These are phyloP conservation scores for Fusarium compactum DNA, from an alignment of 2,329 filamentous ascomycete genomes.

Conservation along the genomic window DNA sequence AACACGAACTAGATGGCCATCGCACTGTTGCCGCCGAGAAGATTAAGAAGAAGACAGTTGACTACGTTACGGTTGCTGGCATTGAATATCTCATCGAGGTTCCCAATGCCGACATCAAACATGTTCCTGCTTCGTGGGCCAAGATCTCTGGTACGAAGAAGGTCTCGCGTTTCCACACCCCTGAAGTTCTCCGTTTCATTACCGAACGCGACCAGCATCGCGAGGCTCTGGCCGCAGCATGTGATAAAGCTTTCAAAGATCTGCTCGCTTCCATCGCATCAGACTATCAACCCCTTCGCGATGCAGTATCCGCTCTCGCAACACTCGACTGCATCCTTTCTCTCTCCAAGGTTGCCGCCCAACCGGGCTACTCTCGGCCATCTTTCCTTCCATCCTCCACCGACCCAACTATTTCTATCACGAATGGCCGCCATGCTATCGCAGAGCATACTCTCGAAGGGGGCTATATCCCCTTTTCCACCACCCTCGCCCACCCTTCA, in stretches of 20 bases:
- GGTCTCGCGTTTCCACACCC: constrained; percentile 91
- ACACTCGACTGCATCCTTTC: constrained; percentile 91
- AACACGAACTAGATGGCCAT: constrained; percentile 87
- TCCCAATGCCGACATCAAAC: constrained; percentile 82
- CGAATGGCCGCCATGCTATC: constrained; percentile 88
- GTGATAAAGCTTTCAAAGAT: constrained; percentile 81
- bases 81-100: constrained; percentile 97
- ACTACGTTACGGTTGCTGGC: constrained; percentile 86
- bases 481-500: constrained; percentile 73
- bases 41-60: constrained; percentile 76
- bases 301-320: constrained; percentile 86
- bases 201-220: constrained; percentile 94
- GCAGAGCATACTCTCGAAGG: constrained; percentile 90
- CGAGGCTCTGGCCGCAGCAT: constrained; percentile 91
- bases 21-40: constrained; percentile 76
- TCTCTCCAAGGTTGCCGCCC: constrained; percentile 83
- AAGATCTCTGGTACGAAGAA: constrained; percentile 97
- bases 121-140: constrained; percentile 91
- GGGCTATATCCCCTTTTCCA: constrained; percentile 91
- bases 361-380: constrained; percentile 90
- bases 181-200: constrained; percentile 85
- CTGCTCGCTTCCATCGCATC: constrained; percentile 80
- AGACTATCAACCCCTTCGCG: constrained; percentile 91
- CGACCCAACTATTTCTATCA: constrained; percentile 72
- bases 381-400: constrained; percentile 71